Conservation (phyloP, 192 early-diverging fungal species). For the Gryganskiella cystojenkinii region DNA sequence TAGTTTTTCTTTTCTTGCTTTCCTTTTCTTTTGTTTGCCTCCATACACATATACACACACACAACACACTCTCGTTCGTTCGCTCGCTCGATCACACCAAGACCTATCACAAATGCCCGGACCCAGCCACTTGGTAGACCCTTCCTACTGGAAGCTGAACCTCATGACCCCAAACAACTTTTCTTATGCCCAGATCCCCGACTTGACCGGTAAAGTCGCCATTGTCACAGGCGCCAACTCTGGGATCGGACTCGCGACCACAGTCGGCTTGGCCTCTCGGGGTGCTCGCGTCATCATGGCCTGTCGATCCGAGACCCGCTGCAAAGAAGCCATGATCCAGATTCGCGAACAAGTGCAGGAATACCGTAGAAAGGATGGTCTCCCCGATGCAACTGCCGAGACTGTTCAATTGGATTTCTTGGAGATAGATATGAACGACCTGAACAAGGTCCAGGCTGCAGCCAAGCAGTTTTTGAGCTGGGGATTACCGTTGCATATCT, state of each 20-base stretch:
- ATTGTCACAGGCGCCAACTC: slow-evolving; percentile 63
- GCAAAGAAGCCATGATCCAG: slow-evolving; percentile 6
- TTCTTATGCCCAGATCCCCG: no score
- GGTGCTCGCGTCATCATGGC: slow-evolving; percentile 39
- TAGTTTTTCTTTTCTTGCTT: no score
- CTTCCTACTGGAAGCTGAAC: no score
- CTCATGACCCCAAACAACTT: no score
- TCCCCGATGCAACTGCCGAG: no score
- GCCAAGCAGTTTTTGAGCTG: slow-evolving; percentile 50
- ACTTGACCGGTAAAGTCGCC: slow-evolving; percentile 56
- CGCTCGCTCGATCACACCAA: no score
- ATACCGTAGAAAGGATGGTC: no score
- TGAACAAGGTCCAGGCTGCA: slow-evolving; percentile 28
- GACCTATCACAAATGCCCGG: no score
- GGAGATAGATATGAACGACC: slow-evolving; percentile 42
- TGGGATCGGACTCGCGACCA: slow-evolving; percentile 48
- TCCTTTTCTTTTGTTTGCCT: no score
- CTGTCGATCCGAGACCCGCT: slow-evolving; percentile 17
- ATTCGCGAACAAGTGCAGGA: not conserved
- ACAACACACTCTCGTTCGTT: no score
- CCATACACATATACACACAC: no score
- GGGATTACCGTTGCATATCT: slow-evolving; percentile 61
- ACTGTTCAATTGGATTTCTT: slow-evolving; percentile 42
- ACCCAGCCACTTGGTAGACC: no score
- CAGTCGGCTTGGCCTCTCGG: slow-evolving; percentile 29